Evolutionary conservation across 106 monocot species (phyloP).

Genomic region (Ottelia alismoides): DNA sequence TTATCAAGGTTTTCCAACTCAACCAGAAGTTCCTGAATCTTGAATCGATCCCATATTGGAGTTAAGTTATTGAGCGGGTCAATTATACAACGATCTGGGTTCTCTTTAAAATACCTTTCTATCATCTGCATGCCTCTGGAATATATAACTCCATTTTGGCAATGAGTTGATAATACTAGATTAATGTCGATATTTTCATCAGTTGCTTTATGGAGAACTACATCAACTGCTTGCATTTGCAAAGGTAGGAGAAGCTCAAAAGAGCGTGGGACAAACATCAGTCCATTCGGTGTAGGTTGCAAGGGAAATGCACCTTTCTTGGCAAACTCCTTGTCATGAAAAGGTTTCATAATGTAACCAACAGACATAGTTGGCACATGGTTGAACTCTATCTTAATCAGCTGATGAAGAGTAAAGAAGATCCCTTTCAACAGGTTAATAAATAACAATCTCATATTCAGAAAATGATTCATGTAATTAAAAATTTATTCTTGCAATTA

Average conservation of each 20-base stretch:
- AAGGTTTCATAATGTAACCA: conserved; percentile 91
- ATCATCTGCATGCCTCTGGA: conserved; percentile 67
- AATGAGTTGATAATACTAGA: conserved; percentile 20
- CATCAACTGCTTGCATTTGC: conserved; percentile 71
- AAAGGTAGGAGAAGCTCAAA: conserved; percentile 58
- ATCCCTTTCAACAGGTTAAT: conserved; percentile 44
- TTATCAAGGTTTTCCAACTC: conserved; percentile 32
- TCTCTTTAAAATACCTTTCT: conserved; percentile 45
- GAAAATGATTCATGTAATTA: no score
- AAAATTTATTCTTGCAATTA: no score
- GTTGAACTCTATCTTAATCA: conserved; percentile 45
- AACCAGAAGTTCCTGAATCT: conserved; percentile 63
- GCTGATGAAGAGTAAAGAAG: conserved; percentile 32
- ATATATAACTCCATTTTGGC: conserved; percentile 48
- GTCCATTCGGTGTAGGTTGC: conserved; percentile 50
- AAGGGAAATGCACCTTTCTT: conserved; percentile 93
- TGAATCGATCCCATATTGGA: conserved; percentile 67
- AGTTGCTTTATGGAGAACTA: conserved; percentile 91
- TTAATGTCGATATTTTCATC: conserved; percentile 83
- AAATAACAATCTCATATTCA: conserved; percentile 13
- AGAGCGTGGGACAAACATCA: conserved; percentile 71
- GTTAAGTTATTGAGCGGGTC: conserved; percentile 61
- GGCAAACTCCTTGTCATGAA: conserved; percentile 81
- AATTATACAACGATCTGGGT: conserved; percentile 46
- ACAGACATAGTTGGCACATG: conserved; percentile 19